Conservation (phyloP, 495 filamentous ascomycete species). For the Pseudoneurospora amorphoporcata region DNA sequence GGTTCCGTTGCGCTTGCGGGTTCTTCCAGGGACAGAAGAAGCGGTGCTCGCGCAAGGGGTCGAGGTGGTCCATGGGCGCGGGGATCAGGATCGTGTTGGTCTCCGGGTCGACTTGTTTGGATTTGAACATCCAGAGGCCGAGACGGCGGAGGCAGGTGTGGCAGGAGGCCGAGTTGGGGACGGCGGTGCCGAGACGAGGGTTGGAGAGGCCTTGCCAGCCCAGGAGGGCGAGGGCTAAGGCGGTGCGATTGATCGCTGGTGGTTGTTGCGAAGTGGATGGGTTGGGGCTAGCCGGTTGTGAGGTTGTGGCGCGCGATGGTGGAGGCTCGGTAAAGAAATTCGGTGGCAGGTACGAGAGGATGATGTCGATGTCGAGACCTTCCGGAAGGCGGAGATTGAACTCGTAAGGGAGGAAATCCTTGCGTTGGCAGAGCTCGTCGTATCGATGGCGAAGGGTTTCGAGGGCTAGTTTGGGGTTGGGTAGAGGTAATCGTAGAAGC, state of each 20-base stretch:
- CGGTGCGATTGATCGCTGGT: slow-evolving; percentile 45
- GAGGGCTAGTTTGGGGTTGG: slow-evolving; percentile 47
- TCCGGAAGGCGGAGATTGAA: slow-evolving; percentile 41
- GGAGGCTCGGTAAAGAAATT: slow-evolving; percentile 33
- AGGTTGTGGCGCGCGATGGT: slow-evolving; percentile 16
- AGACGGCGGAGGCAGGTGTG: slow-evolving; percentile 77
- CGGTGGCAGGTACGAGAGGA: slow-evolving; percentile 37
- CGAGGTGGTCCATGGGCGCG: slow-evolving; percentile 52
- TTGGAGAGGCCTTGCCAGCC: slow-evolving; percentile 74
- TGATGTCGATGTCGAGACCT: slow-evolving; percentile 37
- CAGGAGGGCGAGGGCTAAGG: slow-evolving; percentile 67
- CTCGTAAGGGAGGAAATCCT: slow-evolving; percentile 40
- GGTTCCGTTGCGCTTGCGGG: slow-evolving; percentile 43
- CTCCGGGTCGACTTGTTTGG: slow-evolving; percentile 37
- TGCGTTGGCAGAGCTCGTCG: slow-evolving; percentile 36
- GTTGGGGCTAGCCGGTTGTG: slow-evolving; percentile 3
- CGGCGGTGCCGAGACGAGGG: slow-evolving; percentile 38
- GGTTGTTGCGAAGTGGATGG: background rate
- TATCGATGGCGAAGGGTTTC: slow-evolving; percentile 50
- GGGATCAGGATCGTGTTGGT: slow-evolving; percentile 42
- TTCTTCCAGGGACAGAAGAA: slow-evolving; percentile 79
- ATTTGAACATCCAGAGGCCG: slow-evolving; percentile 89
- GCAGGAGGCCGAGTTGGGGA: slow-evolving; percentile 64
- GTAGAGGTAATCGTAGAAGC: slow-evolving; percentile 40
- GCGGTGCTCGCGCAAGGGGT: slow-evolving; percentile 58